A percentile compares a stretch with the other conserved stretches of the same genome.
Conservation (phyloP, 805 yeast species). For the Candida chilensis region DNA sequence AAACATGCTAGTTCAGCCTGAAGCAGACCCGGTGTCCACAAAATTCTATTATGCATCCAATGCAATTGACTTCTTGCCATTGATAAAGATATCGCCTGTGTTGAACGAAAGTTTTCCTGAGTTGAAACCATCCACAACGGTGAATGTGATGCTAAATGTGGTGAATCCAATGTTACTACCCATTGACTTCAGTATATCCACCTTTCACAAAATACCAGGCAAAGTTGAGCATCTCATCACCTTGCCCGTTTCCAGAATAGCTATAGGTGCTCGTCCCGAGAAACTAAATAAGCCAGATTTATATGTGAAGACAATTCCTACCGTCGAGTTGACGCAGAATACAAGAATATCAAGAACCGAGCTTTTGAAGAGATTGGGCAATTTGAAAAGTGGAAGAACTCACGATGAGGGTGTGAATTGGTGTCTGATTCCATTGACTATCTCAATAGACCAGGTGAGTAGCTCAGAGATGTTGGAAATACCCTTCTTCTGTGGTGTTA, state of each 20-base stretch:
- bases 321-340: slow-evolving; percentile 11
- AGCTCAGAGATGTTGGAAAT: slow-evolving; percentile 3
- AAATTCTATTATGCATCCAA: slow-evolving; percentile 6
- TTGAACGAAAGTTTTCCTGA: neutral
- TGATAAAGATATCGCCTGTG: slow-evolving; percentile 4
- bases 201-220: slow-evolving; percentile 3
- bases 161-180: slow-evolving; percentile 6
- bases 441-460: slow-evolving; percentile 1
- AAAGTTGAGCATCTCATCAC: slow-evolving; percentile 1
- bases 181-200: slow-evolving; percentile 6
- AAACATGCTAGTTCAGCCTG: slow-evolving; percentile 7
- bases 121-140: neutral
- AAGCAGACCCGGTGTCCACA: slow-evolving; percentile 7
- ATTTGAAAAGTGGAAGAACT: slow-evolving; percentile 2
- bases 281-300: slow-evolving; percentile 7
- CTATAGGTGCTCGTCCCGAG: slow-evolving; percentile 7
- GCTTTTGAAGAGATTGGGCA: slow-evolving; percentile 10
- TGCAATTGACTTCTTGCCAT: slow-evolving; percentile 12
- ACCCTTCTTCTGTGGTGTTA: slow-evolving; percentile 8
- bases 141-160: slow-evolving; percentile 3
- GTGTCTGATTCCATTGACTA: slow-evolving; percentile 14
- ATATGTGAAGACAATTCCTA: slow-evolving; percentile 14
- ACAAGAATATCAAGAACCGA: slow-evolving; percentile 18
- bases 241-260: slow-evolving; percentile 9
- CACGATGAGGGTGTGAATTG: slow-evolving; percentile 14